Evolutionary conservation across 306 rosid genomes (phyloP), one percentile per base, ranked within the genome.

Genomic region (Gynostemma pentaphyllum): DNA sequence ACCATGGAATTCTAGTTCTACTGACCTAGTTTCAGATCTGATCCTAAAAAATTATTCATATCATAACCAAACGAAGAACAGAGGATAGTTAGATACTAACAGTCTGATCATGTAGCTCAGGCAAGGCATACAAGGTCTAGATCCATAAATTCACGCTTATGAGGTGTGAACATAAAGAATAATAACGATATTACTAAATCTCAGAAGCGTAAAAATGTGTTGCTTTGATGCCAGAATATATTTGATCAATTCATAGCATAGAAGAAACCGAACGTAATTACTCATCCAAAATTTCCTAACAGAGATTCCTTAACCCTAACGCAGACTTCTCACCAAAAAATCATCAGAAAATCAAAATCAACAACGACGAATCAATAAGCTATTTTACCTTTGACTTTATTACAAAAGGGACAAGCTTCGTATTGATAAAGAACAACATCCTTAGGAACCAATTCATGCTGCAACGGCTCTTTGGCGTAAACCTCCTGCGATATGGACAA

Each of bases 401-500:
- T 87, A 73, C 97, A 90, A 78, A 90, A 90, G 57, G 97, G 97
- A 74, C 97, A 90, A 36, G 94, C 95, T 79, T 90, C 95, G 48
- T 82, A 90, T 77, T 87, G 97, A 69, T 90, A 90, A 42, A 90
- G 97, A 62, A 90, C 85, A 3, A 87, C 95, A 3, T 87, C 94
- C 63, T 72, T 77, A 0, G 95, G 95, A 11, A 90, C 65, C 63
- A 75, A 67, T 40, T 81, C 83, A 1, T 76, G 62, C 68, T 84
- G 88, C 42, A 70, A 86, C 2, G 77, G 85, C 72, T 90, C 97
- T 78, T 90, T 87, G 14, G 97, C 97, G 51, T 81, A 68, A 45
- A 72, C 94, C 74, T 85, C 94, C 72, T 69, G 73, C 18, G 74
- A 72, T 26, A 75, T 19, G 0, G 91, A 69, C 19, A 79, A 19